Evolutionary conservation across 805 yeast species (phyloP).

Genomic region (Metschnikowia henanensis): DNA sequence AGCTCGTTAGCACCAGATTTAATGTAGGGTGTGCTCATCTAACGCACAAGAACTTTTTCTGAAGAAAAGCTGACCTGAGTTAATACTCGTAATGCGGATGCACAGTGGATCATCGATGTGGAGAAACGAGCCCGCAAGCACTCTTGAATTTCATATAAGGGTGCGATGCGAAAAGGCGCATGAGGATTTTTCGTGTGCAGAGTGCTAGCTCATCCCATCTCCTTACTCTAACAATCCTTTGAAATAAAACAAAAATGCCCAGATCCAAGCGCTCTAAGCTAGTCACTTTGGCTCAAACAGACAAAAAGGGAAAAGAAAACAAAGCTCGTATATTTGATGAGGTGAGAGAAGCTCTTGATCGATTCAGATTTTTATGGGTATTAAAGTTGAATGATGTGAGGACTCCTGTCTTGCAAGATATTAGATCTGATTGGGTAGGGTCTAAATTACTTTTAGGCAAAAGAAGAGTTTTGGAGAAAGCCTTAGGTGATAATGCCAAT

Average conservation of each 20-base stretch:
- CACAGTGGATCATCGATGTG: too few relatives aligned
- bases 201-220: slow-evolving; percentile 13
- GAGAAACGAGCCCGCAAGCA: too few relatives aligned
- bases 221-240: slow-evolving; percentile 2
- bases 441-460: slow-evolving; percentile 89
- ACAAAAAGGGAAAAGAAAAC: slow-evolving; percentile 91
- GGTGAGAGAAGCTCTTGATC: slow-evolving; percentile 77
- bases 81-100: too few relatives aligned
- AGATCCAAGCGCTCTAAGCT: slow-evolving; percentile 96
- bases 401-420: slow-evolving; percentile 92
- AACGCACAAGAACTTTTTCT: too few relatives aligned
- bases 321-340: slow-evolving; percentile 91
- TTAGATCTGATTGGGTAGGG: slow-evolving; percentile 91
- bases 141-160: too few relatives aligned
- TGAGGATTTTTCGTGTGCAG: slow-evolving; percentile 7
- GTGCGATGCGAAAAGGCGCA: slow-evolving; percentile 2
- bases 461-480: slow-evolving; percentile 89
- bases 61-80: too few relatives aligned
- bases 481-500: slow-evolving; percentile 83
- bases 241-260: slow-evolving; percentile 59
- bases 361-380: slow-evolving; percentile 79
- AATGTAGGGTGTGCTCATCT: too few relatives aligned
- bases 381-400: slow-evolving; percentile 88
- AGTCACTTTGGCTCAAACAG: slow-evolving; percentile 94
- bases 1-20: too few relatives aligned